phyloP scores from a whole-genome alignment of 2,329 filamentous ascomycete genomes.

The Diaporthe vaccinii region DNA sequence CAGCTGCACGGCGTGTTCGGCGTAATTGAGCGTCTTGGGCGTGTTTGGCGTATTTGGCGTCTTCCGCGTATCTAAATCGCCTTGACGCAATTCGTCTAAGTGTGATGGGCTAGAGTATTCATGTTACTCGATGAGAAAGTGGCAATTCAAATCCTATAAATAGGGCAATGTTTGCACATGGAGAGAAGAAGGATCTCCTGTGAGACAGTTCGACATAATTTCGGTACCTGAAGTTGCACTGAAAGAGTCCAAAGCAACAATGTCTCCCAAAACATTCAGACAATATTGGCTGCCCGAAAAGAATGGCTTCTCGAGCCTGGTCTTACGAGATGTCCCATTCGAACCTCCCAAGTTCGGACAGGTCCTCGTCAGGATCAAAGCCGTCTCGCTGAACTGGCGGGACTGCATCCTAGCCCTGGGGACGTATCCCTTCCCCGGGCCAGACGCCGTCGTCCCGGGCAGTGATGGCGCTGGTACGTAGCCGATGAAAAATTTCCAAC shows the following conservation, averaged over 20 bases:
- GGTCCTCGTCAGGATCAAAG: constrained; percentile 75
- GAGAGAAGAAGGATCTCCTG: not conserved
- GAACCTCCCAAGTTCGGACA: constrained; percentile 49
- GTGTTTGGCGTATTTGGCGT: not conserved
- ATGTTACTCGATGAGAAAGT: not conserved
- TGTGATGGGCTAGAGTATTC: not conserved
- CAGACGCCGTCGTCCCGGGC: constrained; percentile 61
- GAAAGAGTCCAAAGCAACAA: not conserved
- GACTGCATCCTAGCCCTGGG: constrained; percentile 65
- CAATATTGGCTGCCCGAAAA: not conserved
- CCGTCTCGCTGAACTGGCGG: constrained; percentile 67
- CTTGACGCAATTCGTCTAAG: not conserved
- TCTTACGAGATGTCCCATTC: not conserved
- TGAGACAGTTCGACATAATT: not conserved
- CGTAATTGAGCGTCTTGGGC: constrained; percentile 1
- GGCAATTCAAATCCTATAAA: not conserved
- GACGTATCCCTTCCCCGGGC: constrained; percentile 60
- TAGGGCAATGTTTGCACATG: not conserved
- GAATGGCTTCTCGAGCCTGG: not conserved
- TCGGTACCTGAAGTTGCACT: not conserved
- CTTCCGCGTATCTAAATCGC: not conserved
- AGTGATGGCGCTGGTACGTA: constrained; percentile 66
- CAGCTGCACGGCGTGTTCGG: not conserved
- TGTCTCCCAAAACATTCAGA: not conserved
- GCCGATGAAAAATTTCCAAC: not conserved